Base-by-base conservation (phyloP, 768 basidiomycete species). In the Astraeus odoratus region DNA sequence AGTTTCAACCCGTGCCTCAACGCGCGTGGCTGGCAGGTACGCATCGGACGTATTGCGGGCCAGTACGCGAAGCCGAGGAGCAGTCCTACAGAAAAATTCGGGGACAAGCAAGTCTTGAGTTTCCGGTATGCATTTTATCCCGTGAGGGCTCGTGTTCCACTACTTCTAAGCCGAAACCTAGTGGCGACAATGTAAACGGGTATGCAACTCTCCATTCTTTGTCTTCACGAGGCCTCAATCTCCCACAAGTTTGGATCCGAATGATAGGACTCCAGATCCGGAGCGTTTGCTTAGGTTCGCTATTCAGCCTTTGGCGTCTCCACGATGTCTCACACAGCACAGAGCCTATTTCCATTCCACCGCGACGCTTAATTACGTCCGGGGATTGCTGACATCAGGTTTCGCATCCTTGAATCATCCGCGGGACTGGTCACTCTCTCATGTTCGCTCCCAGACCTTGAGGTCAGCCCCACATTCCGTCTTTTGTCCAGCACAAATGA, bases 181-280 rank as follows among this genome's bases (percentile, higher is more conserved):
- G 95, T 53, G 96, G 96, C 12, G 95, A 99, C 67, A 98, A 95
- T 56, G 83, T 99, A 36, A 98, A 99, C 55, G 91, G 93, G 79
- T 83, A 62, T 49, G 76, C 56, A 24, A 6, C 26, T 15, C 34
- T 34, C 3, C 24, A 19, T 38, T 35, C 27, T n/a, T 27, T 20
- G 15, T 22, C 12, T 9, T 19, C 38, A 9, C 20, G 4, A 8
- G 12, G 22, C 26, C 31, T 51, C 27, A 48, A 23, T 13, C n/a
- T 35, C 43, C 43, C 13, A 37, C 55, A 85, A 48, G 84, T 5
- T 67, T 89, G 22, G 77, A 84, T 46, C 75, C 77, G 2, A 72
- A 81, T 42, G 88, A 95, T 51, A 82, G 96, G 33, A 82, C 73
- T 0, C 93, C 96, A 2, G 86, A 98, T 60, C 95, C 96, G 0